phyloP scores from a whole-genome alignment of 2,329 filamentous ascomycete genomes.

The Diaporthe nobilis region DNA sequence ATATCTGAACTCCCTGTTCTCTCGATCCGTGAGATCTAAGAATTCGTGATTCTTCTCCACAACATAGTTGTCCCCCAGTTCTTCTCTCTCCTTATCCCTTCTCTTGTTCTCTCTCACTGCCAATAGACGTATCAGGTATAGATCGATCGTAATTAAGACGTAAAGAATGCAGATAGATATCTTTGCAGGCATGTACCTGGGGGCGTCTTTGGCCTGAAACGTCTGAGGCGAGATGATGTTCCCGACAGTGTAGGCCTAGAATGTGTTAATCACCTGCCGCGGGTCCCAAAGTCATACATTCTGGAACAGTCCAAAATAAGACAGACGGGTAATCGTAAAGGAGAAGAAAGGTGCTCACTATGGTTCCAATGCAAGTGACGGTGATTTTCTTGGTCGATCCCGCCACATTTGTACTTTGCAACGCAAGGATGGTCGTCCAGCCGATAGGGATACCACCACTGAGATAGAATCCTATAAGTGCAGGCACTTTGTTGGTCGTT shows the following conservation, averaged over 20 bases:
- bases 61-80: constrained; percentile 39
- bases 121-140: constrained; percentile 50
- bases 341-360: constrained; percentile 39
- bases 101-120: constrained; percentile 42
- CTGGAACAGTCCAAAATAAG: too few species aligned
- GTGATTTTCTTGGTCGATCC: constrained; percentile 55
- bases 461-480: constrained; percentile 55
- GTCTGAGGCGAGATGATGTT: constrained; percentile 60
- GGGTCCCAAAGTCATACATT: too few species aligned
- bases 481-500: constrained; percentile 53
- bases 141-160: constrained; percentile 48
- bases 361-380: constrained; percentile 51
- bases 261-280: too few species aligned
- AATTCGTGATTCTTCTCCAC: constrained; percentile 53
- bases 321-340: too few species aligned
- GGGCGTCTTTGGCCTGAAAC: constrained; percentile 53
- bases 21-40: constrained; percentile 37
- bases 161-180: constrained; percentile 34
- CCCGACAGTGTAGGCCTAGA: constrained; percentile 51
- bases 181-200: constrained; percentile 44
- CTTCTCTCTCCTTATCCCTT: constrained; percentile 44
- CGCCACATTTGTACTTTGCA: constrained; percentile 54
- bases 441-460: constrained; percentile 54
- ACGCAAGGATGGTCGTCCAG: constrained; percentile 45
- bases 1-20: constrained; percentile 15